phyloP scores from a whole-genome alignment of 2,329 filamentous ascomycete species.

The Xylaria sp. region DNA sequence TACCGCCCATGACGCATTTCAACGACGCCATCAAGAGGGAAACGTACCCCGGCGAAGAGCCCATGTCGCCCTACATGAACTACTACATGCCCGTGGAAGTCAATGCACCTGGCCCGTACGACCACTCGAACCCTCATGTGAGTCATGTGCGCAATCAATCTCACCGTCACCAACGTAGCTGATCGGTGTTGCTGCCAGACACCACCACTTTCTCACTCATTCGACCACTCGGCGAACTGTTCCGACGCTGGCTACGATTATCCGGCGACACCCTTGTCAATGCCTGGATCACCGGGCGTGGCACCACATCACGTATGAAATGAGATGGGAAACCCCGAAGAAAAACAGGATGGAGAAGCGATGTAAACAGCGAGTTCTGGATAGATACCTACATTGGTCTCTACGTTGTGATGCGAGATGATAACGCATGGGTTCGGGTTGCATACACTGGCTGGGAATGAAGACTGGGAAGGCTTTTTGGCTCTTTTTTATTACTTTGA shows the following conservation, averaged over 20 bases:
- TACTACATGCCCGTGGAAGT: conserved; percentile 74
- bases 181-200: conserved; percentile 64
- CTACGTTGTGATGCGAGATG: conserved; percentile 1
- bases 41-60: conserved; percentile 59
- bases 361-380: conserved; percentile 3
- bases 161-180: conserved; percentile 54
- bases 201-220: conserved; percentile 76
- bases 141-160: conserved; percentile 59
- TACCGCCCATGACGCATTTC: conserved; percentile 70
- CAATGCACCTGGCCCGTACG: conserved; percentile 65
- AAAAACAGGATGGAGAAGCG: not conserved
- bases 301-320: conserved; percentile 29
- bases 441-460: conserved; percentile 29
- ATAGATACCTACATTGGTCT: conserved; percentile 4
- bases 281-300: conserved; percentile 69
- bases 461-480: conserved; percentile 9
- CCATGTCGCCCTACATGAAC: conserved; percentile 69
- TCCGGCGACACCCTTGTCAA: conserved; percentile 74
- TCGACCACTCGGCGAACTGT: conserved; percentile 69
- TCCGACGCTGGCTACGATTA: conserved; percentile 68
- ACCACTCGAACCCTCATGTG: conserved; percentile 76
- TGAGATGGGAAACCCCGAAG: not conserved
- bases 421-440: conserved; percentile 21
- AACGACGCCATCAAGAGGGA: conserved; percentile 72
- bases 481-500: not conserved